Base-by-base conservation (phyloP, 2,329 filamentous ascomycete species). In the Penicillium nordicum region DNA sequence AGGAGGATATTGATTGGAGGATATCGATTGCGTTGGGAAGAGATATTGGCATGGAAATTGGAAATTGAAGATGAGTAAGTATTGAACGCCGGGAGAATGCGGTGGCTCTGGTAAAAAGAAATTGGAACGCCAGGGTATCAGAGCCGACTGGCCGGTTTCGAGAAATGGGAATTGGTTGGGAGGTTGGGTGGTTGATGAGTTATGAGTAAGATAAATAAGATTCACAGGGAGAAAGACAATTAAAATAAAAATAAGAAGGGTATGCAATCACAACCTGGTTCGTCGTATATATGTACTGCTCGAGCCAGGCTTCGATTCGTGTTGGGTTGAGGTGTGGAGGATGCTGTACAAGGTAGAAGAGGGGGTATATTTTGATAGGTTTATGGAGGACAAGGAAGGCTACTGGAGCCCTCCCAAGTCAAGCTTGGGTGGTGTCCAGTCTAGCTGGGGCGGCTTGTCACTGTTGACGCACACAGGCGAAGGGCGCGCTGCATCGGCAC, bases 351-450 rank as follows among this genome's bases (percentile, higher is more conserved):
- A 50, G 30, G 44, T 32, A 25, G 47, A 43, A 49, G 25, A 23
- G 34, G 16, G 12, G 23, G 10, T 41, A 36, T 11, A 36, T 11
- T n/a, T 34, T 45, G 40, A 21, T 40, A 40, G 5, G 42, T 32
- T 21, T 40, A n/a, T 25, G 2, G 11, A 18, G 12, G 21, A 16
- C 5, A 16, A 29, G 14, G 32, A 4, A 36, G 12, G 36, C 58
- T 68, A 70, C 21, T 61, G 62, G 21, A 72, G 60, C 30, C 70
- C 63, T 52, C 62, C 65, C 42, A 74, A 55, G 47, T 74, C 70
- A 44, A 75, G 59, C 50, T 73, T 67, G 12, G 73, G 73, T 7
- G 72, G 73, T 32, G 69, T 58, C 73, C 72, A 75, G 57, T 74
- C 68, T 55, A 75, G 60, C 48, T 65, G 69, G 18, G 73, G 73